Base-by-base conservation (phyloP, 225 moss, liverwort and hornwort genomes). In the Bryoerythrophyllum caledonicum region DNA sequence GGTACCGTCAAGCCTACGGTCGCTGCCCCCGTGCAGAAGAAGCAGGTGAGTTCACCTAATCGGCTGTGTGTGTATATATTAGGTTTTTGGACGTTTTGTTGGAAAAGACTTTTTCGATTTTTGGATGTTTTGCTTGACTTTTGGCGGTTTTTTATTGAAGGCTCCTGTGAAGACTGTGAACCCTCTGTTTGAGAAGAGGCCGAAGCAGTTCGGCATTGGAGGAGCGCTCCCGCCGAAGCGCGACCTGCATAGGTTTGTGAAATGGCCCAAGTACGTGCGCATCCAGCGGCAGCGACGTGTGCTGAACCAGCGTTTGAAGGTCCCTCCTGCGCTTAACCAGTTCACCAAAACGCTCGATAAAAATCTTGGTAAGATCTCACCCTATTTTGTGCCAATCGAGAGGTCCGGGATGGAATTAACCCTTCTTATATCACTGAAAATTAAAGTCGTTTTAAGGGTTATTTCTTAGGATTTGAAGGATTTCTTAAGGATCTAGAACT, bases 221-320 rank as follows among this genome's bases (percentile, higher is more conserved):
- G 96, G 96, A 10, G 93, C 96, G 46, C 90, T 96, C 44, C 96
- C 96, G 16, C 96, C 96, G 3, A 96, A 96, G 88, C 87, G 89
- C 26, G 93, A 96, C 59, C 90, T 96, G n/a, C 96, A 96, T 71
- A 86, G 94, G 51, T 94, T 96, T n/a, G 96, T 96, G 70, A 94
- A 96, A 57, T 96, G 96, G 96, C 96, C 96, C 58, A 96, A 96
- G 84, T 94, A 96, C 71, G 94, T 94, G 20, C 92, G 96, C 59
- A 96, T 96, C 43, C 95, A 95, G 77, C 84, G 95, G 49, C 95
- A 95, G 83, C 90, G 91, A 49, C 93, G 93, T 58, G 95, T 95
- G 56, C 60, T 95, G 80, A 95, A 95, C 74, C 95, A 95, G 75
- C 88, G 93, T 2, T 72, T 95, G 88, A 95, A 93, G 85, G 95